Evolutionary conservation across 768 basidiomycete genomes (phyloP).

Genomic region (Suillus plorans): DNA sequence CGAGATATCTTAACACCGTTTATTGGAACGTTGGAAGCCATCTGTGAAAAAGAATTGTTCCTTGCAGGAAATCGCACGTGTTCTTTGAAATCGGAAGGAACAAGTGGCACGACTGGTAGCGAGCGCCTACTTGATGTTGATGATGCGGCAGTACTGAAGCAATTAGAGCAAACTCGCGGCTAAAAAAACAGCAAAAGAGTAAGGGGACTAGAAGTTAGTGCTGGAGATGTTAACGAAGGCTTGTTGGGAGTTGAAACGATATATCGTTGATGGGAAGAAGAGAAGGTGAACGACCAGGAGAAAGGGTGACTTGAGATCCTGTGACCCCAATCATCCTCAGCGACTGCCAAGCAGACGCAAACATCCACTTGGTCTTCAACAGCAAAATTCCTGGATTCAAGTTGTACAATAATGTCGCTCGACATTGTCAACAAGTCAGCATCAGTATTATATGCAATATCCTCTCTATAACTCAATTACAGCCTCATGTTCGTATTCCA

Average conservation of each 20-base stretch:
- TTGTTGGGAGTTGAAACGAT: conserved; percentile 13
- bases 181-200: conserved; percentile 1
- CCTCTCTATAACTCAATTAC: background rate
- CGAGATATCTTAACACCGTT: conserved; percentile 87
- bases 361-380: conserved; percentile 16
- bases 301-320: conserved; percentile 28
- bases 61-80: conserved; percentile 5
- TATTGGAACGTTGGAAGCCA: conserved; percentile 79
- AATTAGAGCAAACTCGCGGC: conserved; percentile 3
- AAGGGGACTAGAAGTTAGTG: background rate
- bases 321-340: conserved; percentile 27
- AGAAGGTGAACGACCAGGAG: conserved; percentile 22
- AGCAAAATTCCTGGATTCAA: background rate
- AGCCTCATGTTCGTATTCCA: background rate
- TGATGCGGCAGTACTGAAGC: conserved; percentile 7
- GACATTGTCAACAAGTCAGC: background rate
- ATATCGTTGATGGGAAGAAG: conserved; percentile 10
- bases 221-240: conserved; percentile 15
- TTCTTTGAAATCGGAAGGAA: conserved; percentile 6
- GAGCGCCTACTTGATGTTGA: conserved; percentile 14
- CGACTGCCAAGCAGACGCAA: conserved; percentile 20
- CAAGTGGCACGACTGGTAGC: conserved; percentile 14
- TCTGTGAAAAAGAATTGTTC: conserved; percentile 31
- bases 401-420: background rate
- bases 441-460: background rate